These are phyloP conservation scores for Huntiella omanensis DNA, from an alignment of 2,329 filamentous ascomycete genomes.

Conservation along the genomic window DNA sequence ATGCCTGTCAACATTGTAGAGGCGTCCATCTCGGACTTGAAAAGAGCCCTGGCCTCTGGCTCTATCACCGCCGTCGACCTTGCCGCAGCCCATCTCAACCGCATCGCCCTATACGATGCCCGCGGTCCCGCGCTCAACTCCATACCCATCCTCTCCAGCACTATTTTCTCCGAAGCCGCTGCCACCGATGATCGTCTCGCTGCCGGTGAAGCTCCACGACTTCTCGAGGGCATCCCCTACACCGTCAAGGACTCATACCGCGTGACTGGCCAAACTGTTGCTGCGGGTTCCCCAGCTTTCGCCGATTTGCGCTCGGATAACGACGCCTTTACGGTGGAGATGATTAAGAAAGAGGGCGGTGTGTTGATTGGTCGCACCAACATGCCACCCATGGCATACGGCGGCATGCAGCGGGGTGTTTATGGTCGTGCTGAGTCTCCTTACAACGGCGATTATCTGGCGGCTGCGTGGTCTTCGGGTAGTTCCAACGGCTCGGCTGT, in stretches of 20 bases:
- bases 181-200: constrained; percentile 16
- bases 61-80: constrained; percentile 16
- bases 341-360: constrained; percentile 28
- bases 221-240: constrained; percentile 36
- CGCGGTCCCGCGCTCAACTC: constrained; percentile 15
- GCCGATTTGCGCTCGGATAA: constrained; percentile 27
- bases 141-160: constrained; percentile 15
- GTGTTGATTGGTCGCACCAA: constrained; percentile 22
- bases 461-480: constrained; percentile 35
- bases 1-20: constrained; percentile 14
- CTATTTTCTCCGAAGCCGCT: constrained; percentile 16
- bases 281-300: constrained; percentile 36
- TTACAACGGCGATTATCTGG: constrained; percentile 33
- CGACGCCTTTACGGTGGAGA: constrained; percentile 31
- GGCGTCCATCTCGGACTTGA: constrained; percentile 15
- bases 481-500: constrained; percentile 38
- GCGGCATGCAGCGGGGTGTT: constrained; percentile 36
- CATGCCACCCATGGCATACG: constrained; percentile 30
- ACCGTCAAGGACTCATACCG: constrained; percentile 40
- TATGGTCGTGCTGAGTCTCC: constrained; percentile 38
- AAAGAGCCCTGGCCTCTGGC: constrained; percentile 12
- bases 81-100: constrained; percentile 15
- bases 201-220: constrained; percentile 5
- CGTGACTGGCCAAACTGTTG: constrained; percentile 31
- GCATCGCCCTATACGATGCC: constrained; percentile 15